phyloP scores from a whole-genome alignment of 306 rosid genomes.

The Vicia faba region DNA sequence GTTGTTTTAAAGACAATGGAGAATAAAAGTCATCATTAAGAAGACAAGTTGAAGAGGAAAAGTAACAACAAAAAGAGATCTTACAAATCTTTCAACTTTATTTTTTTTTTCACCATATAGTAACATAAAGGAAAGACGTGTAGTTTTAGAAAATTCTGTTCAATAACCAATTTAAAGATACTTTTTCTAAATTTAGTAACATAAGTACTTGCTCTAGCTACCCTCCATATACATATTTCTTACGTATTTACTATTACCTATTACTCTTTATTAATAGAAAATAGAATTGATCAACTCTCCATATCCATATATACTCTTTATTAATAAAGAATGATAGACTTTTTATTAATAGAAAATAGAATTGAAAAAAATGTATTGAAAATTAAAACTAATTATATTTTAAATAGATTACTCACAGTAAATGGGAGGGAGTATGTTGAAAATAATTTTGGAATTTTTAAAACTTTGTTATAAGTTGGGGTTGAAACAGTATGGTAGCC shows the following conservation, averaged over 20 bases:
- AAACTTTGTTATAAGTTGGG: too few species aligned
- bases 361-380: too few species aligned
- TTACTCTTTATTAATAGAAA: too few species aligned
- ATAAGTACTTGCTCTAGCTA: constrained; percentile 37
- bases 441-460: too few species aligned
- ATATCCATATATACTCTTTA: too few species aligned
- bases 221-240: constrained; percentile 17
- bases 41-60: constrained; percentile 69
- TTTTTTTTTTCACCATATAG: constrained; percentile 45
- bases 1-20: constrained; percentile 48
- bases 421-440: too few species aligned
- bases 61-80: constrained; percentile 74
- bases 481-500: constrained; percentile 4
- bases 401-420: too few species aligned
- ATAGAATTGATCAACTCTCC: too few species aligned
- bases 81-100: constrained; percentile 70
- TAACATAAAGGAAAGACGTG: constrained; percentile 50
- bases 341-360: too few species aligned
- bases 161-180: constrained; percentile 45
- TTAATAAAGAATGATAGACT: too few species aligned
- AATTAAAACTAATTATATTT: too few species aligned
- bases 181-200: constrained; percentile 57
- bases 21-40: constrained; percentile 49
- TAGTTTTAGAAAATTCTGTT: constrained; percentile 26
- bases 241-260: too few species aligned